Conservation (phyloP, 78 protist genomes). For the Guillardia theta region DNA sequence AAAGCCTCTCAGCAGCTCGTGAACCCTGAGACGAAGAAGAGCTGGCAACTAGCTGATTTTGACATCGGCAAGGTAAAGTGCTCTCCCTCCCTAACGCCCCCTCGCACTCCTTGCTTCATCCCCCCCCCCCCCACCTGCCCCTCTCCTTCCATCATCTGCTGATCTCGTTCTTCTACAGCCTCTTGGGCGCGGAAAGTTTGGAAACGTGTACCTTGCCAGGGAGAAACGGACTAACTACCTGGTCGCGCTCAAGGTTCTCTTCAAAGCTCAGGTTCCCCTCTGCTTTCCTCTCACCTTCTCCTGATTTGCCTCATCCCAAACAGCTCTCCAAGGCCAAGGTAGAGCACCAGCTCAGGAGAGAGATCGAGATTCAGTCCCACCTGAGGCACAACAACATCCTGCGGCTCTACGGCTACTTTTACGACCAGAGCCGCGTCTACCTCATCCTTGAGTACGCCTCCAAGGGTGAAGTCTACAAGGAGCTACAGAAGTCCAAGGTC, state of each 20-base stretch:
- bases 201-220: constrained; percentile 90
- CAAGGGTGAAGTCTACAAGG: constrained; percentile 90
- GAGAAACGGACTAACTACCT: constrained; percentile 82
- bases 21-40: not conserved
- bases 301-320: too few species aligned
- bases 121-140: too few species aligned
- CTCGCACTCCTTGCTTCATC: not conserved
- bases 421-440: constrained; percentile 86
- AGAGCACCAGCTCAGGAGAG: constrained; percentile 90
- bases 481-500: constrained; percentile 50
- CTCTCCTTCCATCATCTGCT: not conserved
- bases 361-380: constrained; percentile 79
- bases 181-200: constrained; percentile 92
- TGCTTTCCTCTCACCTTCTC: too few species aligned
- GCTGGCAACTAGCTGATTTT: constrained; percentile 62
- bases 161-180: too few species aligned
- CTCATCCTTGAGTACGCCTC: constrained; percentile 94
- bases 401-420: constrained; percentile 91
- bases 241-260: constrained; percentile 93
- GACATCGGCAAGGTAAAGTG: constrained; percentile 75
- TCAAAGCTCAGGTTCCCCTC: too few species aligned
- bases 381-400: constrained; percentile 89
- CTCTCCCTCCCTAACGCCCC: not conserved
- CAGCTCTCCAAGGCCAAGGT: constrained; percentile 68
- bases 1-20: too few species aligned